phyloP scores from a whole-genome alignment of 2,329 filamentous ascomycete species.

The Teratosphaeriaceae sp. region DNA sequence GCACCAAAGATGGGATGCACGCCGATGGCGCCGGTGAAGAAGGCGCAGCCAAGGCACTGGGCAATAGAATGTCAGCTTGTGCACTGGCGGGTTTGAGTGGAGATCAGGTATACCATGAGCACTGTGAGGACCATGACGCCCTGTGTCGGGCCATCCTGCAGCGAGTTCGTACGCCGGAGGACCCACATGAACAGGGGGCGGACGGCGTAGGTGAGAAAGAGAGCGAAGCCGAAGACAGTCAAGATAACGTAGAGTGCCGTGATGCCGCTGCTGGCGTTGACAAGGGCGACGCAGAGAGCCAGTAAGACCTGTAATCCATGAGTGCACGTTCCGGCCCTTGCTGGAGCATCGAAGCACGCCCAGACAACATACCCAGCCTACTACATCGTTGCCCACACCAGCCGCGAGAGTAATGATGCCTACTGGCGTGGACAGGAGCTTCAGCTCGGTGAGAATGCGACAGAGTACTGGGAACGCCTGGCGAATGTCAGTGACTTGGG shows the following conservation, averaged over 20 bases:
- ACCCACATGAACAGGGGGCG: constrained; percentile 69
- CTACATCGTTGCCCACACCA: constrained; percentile 87
- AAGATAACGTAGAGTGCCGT: constrained; percentile 81
- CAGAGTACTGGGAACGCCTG: constrained; percentile 87
- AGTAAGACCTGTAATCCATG: too few relatives aligned
- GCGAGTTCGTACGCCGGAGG: constrained; percentile 63
- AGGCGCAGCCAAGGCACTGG: constrained; percentile 72
- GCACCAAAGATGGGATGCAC: constrained; percentile 93
- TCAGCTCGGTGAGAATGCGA: constrained; percentile 85
- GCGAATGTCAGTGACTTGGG: too few relatives aligned
- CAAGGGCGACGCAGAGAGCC: constrained; percentile 84
- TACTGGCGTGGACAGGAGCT: constrained; percentile 74
- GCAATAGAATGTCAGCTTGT: too few relatives aligned
- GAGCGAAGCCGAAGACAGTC: constrained; percentile 63
- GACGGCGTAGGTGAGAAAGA: constrained; percentile 68
- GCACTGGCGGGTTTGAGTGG: too few relatives aligned
- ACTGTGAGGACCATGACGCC: constrained; percentile 76
- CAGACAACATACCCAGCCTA: too few relatives aligned
- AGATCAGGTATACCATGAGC: constrained; percentile 66
- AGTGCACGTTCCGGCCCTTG: too few relatives aligned
- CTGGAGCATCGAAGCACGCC: too few relatives aligned
- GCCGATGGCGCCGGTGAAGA: constrained; percentile 86
- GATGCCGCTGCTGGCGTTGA: constrained; percentile 78
- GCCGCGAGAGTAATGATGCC: constrained; percentile 85
- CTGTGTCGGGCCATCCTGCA: constrained; percentile 85